Percentiles rank a stretch among this genome's conserved stretches.
phyloP scores from a whole-genome alignment of 148 eudicot genomes.

The Camellia granthamiana region DNA sequence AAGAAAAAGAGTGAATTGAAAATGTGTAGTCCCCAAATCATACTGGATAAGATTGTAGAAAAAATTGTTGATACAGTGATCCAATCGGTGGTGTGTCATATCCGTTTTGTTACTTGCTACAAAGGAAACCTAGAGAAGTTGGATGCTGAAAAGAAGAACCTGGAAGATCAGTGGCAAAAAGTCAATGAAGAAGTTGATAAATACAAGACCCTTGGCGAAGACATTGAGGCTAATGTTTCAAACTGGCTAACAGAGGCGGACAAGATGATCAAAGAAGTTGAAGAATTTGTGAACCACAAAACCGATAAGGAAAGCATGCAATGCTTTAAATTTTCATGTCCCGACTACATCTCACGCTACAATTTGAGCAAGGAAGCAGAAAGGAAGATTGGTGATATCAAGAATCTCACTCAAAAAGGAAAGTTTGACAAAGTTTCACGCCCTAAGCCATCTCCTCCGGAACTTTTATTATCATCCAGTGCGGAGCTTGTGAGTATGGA shows the following conservation, averaged over 20 bases:
- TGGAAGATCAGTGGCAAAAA: not conserved
- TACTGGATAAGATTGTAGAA: too few relatives aligned
- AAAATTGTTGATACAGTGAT: not conserved
- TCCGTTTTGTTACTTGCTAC: not conserved
- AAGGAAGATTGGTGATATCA: not conserved
- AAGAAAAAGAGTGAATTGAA: too few relatives aligned
- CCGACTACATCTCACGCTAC: not conserved
- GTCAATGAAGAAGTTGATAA: not conserved
- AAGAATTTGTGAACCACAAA: not conserved
- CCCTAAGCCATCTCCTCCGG: too few relatives aligned
- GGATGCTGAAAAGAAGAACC: not conserved
- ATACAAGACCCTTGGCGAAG: not conserved
- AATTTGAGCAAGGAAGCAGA: not conserved
- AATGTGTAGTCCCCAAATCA: too few relatives aligned
- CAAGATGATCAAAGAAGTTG: not conserved
- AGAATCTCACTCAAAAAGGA: too few relatives aligned
- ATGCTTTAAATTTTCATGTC: not conserved
- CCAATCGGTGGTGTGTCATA: not conserved
- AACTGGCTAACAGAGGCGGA: not conserved
- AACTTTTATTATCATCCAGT: not conserved
- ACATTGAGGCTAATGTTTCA: not conserved
- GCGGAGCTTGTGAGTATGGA: too few relatives aligned
- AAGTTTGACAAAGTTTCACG: too few relatives aligned
- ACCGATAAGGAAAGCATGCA: not conserved
- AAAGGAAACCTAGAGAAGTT: not conserved